These are phyloP conservation scores for Suhomyces wounanorum DNA, from an alignment of 1,139 yeast genomes.

Conservation along the genomic window DNA sequence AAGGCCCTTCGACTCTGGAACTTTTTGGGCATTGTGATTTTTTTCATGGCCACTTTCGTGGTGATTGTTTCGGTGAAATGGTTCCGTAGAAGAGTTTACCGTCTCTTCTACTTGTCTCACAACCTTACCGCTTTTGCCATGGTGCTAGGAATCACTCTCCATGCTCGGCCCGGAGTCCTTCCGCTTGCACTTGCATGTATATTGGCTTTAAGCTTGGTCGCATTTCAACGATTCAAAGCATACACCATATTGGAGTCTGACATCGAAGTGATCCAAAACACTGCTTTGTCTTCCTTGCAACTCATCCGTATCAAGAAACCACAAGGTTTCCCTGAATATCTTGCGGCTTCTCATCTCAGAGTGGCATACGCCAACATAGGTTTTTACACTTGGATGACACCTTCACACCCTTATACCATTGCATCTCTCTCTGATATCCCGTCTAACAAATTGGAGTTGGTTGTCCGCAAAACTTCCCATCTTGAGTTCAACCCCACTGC, in stretches of 20 bases:
- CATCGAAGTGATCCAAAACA: conserved; percentile 14
- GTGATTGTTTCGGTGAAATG: conserved; percentile 54
- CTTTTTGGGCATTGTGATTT: conserved; percentile 61
- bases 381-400: conserved; percentile 26
- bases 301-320: conserved; percentile 32
- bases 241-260: conserved; percentile 11
- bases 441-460: conserved; percentile 25
- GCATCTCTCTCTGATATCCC: conserved; percentile 17
- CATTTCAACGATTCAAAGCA: conserved; percentile 23
- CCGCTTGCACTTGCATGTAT: conserved; percentile 27
- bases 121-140: conserved; percentile 33
- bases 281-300: conserved; percentile 25
- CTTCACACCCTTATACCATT: conserved; percentile 47
- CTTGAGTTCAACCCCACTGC: conserved; percentile 17
- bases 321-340: conserved; percentile 23
- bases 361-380: conserved; percentile 22
- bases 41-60: conserved; percentile 45
- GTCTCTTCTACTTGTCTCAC: conserved; percentile 38
- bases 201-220: conserved; percentile 27
- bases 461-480: conserved; percentile 19
- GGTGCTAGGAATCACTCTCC: conserved; percentile 35
- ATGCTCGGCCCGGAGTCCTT: conserved; percentile 47
- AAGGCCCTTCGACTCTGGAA: conserved; percentile 53
- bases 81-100: conserved; percentile 29
- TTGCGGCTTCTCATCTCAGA: conserved; percentile 43